Conservation (phyloP, 2,329 filamentous ascomycete genomes). For the Shiraia bambusicola region DNA sequence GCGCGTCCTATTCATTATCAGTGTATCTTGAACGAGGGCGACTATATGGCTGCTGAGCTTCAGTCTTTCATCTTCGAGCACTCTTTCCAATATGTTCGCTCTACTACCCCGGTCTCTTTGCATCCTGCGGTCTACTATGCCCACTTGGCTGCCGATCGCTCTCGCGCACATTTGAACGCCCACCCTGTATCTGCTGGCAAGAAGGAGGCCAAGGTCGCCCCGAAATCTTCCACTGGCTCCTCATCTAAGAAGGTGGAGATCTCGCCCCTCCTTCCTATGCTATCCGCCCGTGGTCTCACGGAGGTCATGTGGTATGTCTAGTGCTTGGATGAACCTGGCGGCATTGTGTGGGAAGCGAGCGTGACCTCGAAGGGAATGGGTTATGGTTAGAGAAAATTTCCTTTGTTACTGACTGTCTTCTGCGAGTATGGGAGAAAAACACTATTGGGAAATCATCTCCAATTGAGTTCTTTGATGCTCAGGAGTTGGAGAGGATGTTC, state of each 20-base stretch:
- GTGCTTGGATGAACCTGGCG: background rate
- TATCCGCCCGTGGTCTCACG: slow-evolving; percentile 43
- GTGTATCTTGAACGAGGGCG: slow-evolving; percentile 79
- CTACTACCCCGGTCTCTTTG: slow-evolving; percentile 87
- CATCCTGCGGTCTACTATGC: slow-evolving; percentile 94
- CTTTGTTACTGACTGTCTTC: no score
- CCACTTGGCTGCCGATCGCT: slow-evolving; percentile 81
- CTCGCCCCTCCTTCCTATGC: slow-evolving; percentile 46
- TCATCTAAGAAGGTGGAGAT: slow-evolving; percentile 38
- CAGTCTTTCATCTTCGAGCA: slow-evolving; percentile 93
- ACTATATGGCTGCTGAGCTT: slow-evolving; percentile 66
- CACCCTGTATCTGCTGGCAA: slow-evolving; percentile 41
- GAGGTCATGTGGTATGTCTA: slow-evolving; percentile 55
- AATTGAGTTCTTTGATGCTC: no score
- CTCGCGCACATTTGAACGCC: slow-evolving; percentile 69
- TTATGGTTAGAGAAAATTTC: background rate
- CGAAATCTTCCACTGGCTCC: slow-evolving; percentile 31
- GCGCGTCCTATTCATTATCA: slow-evolving; percentile 91
- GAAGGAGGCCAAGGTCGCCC: slow-evolving; percentile 38
- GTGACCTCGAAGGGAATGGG: background rate
- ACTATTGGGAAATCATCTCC: no score
- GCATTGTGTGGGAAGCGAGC: background rate
- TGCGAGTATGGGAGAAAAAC: no score
- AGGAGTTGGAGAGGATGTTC: no score
- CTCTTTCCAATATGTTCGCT: slow-evolving; percentile 88